These are phyloP conservation scores for Alternaria viburni DNA, from an alignment of 2,329 filamentous ascomycete species.

Conservation along the genomic window DNA sequence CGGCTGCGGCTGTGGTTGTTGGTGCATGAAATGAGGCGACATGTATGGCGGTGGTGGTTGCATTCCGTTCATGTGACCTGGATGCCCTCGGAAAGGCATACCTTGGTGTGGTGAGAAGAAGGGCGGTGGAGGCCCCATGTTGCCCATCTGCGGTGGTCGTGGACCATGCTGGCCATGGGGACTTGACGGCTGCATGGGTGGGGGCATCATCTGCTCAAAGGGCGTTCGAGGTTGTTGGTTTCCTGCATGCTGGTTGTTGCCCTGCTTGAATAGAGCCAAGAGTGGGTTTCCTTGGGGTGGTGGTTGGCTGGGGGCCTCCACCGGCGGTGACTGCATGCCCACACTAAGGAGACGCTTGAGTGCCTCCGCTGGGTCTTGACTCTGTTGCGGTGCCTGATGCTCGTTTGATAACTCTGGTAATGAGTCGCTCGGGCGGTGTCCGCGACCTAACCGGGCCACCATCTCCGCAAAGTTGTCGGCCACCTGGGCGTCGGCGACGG, in stretches of 20 bases:
- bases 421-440: conserved; percentile 33
- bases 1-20: conserved; percentile 14
- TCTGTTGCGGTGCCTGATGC: conserved; percentile 21
- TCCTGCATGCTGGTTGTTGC: conserved; percentile 22
- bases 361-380: conserved; percentile 56
- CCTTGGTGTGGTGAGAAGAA: conserved; percentile 54
- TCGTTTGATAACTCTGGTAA: conserved; percentile 40
- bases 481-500: conserved; percentile 12
- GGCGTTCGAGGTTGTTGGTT: conserved; percentile 52
- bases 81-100: conserved; percentile 33
- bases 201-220: conserved; percentile 59
- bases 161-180: conserved; percentile 62
- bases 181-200: conserved; percentile 61
- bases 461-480: conserved; percentile 40
- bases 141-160: conserved; percentile 57
- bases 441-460: conserved; percentile 37
- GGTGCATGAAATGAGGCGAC: conserved; percentile 26
- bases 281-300: conserved; percentile 53
- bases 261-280: conserved; percentile 60
- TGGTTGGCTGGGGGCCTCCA: conserved; percentile 39
- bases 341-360: conserved; percentile 60
- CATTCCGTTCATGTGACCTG: conserved; percentile 30
- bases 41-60: conserved; percentile 30
- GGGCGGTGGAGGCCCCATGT: conserved; percentile 57
- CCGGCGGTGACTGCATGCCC: conserved; percentile 44